These are phyloP conservation scores for Sanghuangporus baumii DNA, from an alignment of 1,284 basidiomycete species.

Conservation along the genomic window DNA sequence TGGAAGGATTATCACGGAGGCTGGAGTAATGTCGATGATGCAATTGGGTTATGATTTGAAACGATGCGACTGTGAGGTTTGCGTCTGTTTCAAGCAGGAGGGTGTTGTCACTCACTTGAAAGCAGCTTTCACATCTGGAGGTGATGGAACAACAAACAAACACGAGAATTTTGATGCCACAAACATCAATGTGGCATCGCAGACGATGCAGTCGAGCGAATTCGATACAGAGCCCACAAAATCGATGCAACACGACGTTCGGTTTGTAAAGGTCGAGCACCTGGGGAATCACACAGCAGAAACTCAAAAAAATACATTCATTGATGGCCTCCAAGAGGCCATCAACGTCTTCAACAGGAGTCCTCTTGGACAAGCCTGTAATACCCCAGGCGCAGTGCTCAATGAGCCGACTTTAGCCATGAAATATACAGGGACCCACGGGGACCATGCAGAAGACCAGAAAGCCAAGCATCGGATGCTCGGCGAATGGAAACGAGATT, in stretches of 20 bases:
- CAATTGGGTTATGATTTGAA: background rate
- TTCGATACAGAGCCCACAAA: background rate
- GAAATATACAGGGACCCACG: conserved; percentile 1
- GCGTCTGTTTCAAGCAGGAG: background rate
- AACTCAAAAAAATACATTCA: background rate
- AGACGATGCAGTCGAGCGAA: background rate
- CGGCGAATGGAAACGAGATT: conserved; percentile 20
- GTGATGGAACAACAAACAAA: background rate
- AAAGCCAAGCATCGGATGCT: conserved; percentile 17
- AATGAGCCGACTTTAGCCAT: conserved; percentile 7
- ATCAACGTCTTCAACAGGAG: background rate
- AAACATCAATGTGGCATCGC: background rate
- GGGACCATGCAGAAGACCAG: conserved; percentile 11
- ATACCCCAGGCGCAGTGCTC: background rate
- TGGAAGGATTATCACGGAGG: background rate
- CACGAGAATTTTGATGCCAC: background rate
- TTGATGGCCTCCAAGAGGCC: background rate
- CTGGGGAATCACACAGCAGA: background rate
- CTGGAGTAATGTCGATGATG: background rate
- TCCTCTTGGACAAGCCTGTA: background rate
- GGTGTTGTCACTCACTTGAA: background rate
- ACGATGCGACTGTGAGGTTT: background rate
- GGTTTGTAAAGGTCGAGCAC: background rate
- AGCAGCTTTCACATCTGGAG: background rate
- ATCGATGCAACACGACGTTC: background rate